A percentile compares a stretch with the other conserved stretches of the same genome.
These are phyloP conservation scores for Kazachstania bromeliacearum DNA, from an alignment of 805 yeast species.

Conservation along the genomic window DNA sequence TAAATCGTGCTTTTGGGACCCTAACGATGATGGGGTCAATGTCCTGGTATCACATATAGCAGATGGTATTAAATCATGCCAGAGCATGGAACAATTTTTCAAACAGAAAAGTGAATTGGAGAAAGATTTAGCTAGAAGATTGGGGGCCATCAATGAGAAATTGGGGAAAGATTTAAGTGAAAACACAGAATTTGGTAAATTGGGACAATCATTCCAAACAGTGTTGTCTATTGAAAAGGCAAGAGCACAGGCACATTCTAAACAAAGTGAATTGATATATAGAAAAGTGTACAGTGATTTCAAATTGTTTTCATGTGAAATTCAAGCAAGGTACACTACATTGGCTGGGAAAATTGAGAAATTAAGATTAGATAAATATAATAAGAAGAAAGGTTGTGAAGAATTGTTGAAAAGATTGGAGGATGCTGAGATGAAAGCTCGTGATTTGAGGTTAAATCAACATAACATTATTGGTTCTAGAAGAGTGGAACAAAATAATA, in stretches of 20 bases:
- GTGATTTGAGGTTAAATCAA: conserved; percentile 25
- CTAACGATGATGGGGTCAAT: conserved; percentile 26
- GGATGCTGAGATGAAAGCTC: conserved; percentile 17
- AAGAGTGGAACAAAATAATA: conserved; percentile 20
- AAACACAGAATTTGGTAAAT: conserved; percentile 24
- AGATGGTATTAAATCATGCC: conserved; percentile 22
- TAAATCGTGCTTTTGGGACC: conserved; percentile 30
- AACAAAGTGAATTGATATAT: conserved; percentile 22
- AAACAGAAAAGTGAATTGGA: conserved; percentile 26
- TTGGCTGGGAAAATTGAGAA: conserved; percentile 24
- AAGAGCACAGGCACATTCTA: conserved; percentile 25
- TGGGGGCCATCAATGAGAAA: conserved; percentile 27
- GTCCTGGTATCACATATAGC: conserved; percentile 23
- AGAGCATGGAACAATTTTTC: conserved; percentile 20
- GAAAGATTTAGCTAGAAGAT: conserved; percentile 26
- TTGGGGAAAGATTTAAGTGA: conserved; percentile 14
- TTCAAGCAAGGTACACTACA: conserved; percentile 23
- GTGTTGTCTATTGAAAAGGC: conserved; percentile 18
- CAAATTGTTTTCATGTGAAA: conserved; percentile 18
- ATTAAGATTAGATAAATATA: conserved; percentile 22
- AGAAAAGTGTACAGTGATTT: conserved; percentile 19
- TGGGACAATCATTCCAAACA: conserved; percentile 12
- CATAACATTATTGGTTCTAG: conserved; percentile 25
- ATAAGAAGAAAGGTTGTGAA: conserved; percentile 23
- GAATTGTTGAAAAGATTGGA: conserved; percentile 20